Conservation (phyloP, 441 rosid species). For the Erodium trifolium region DNA sequence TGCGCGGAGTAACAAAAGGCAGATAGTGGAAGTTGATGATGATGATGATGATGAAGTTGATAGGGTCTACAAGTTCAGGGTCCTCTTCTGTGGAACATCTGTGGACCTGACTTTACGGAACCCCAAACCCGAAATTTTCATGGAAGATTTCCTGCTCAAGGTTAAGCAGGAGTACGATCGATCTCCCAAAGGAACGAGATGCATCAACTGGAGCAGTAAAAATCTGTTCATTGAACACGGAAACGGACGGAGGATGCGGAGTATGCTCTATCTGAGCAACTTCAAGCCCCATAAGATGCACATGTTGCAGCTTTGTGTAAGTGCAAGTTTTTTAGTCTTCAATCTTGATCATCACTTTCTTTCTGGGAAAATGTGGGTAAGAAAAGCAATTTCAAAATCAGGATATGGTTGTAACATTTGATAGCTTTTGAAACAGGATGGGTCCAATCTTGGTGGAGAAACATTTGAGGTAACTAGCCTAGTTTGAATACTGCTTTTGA, state of each 20-base stretch:
- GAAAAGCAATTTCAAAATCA: too few species aligned
- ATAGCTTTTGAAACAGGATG: conserved; percentile 37
- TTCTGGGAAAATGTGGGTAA: too few species aligned
- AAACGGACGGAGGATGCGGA: conserved; percentile 24
- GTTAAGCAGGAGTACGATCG: conserved; percentile 26
- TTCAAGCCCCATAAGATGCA: conserved; percentile 37
- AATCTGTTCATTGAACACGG: conserved; percentile 28
- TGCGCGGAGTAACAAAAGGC: conserved; percentile 16
- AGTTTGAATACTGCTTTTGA: neutral
- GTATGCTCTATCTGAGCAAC: conserved; percentile 20
- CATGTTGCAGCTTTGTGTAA: conserved; percentile 43
- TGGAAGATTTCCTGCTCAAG: conserved; percentile 28
- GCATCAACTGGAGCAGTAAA: conserved; percentile 29
- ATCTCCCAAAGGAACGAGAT: conserved; percentile 16
- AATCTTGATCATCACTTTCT: too few species aligned
- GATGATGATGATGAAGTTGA: conserved; percentile 2
- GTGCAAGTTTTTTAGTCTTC: conserved; percentile 20
- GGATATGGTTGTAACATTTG: conserved; percentile 3
- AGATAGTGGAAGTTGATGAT: conserved; percentile 11
- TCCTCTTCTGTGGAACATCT: conserved; percentile 37
- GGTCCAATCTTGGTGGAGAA: conserved; percentile 24
- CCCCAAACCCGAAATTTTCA: conserved; percentile 21
- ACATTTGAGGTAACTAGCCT: conserved; percentile 42
- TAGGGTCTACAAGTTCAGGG: conserved; percentile 29
- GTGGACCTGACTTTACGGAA: conserved; percentile 29